Base-by-base conservation (phyloP, 1,284 basidiomycete genomes). In the Coriolopsis trogii region DNA sequence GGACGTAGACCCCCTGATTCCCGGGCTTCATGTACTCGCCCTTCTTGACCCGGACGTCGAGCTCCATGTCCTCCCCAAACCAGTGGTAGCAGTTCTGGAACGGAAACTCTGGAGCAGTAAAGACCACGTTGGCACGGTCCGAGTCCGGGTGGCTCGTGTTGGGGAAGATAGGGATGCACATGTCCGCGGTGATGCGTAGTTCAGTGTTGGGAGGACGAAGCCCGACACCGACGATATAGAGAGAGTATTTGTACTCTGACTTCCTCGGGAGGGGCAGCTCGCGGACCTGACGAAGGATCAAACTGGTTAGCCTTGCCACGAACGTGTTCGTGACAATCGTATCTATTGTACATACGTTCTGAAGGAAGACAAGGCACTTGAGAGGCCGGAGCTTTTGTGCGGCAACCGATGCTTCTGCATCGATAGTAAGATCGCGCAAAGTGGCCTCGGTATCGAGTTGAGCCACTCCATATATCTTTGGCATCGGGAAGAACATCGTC, bases 121-220 rank as follows among this genome's bases (percentile, higher is more conserved):
- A 43, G 16, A 3, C 29, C 29, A 9, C 20, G 10, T 16, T 42
- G 42, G 30, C 20, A 16, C 1, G 36, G n/a, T n/a, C n/a, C n/a
- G n/a, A n/a, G n/a, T n/a, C 10, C n/a, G 51, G 46, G 40, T 52
- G 50, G 3, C 16, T 16, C 9, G 20, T 34, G 13, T 46, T 46
- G 8, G 50, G 50, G 26, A 43, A 47, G 28, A 52, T 52, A 15
- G 50, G 45, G 9, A 47, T 33, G 25, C 50, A 52, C 45, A 47
- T 52, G 12, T 52, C 50, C 4, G 50, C 15, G 1, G 41, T 40
- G 41, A 53, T 29, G 3, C 51, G 41, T 4, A 24, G 15, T 8
- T 4, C 20, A 6, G 36, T 29, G 3, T 46, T 38, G n/a, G 33
- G 28, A 13, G 33, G 39, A 15, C 39, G 47, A 8, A 50, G 44